Evolutionary conservation across 768 basidiomycete species (phyloP), one percentile per base, ranked within the genome.

Genomic region (Mycena crocata): DNA sequence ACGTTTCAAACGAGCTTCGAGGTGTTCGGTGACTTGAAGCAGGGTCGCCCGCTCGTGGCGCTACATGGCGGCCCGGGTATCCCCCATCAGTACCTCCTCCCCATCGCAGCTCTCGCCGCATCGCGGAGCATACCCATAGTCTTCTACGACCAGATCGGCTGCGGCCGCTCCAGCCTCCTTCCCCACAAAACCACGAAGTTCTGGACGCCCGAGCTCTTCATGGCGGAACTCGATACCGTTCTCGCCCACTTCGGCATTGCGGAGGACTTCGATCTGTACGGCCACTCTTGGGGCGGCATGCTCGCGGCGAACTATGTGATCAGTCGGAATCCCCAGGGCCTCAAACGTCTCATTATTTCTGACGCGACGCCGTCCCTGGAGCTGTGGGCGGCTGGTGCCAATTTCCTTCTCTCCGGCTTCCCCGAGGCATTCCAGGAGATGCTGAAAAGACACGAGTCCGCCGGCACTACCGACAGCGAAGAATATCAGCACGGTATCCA

Each of bases 211-310:
- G 71, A 82, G 46, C 77, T 88, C 13, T 87, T 86, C 76, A 74
- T 85, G 68, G 77, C 81, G 57, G 82, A 88, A 72, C 81, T 87
- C 24, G 76, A 82, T 31, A 82, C 79, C 72, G 69, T 88, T 12
- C 63, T 88, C 42, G 37, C 64, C 17, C 76, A 85, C 69, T 75
- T 87, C 57, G 78, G 72, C 9, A 82, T 87, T 57, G 66, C 69
- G 17, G 75, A 72, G 49, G 73, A 82, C 45, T 89, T 80, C 66
- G 75, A 82, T 62, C 55, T 88, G 9, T 64, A 84, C 14, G 88
- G 85, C 4, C 85, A 89, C 31, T 86, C 85, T 17, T 69, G 84
- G 84, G 85, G 85, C 21, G 84, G 80, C 21, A 85, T 84, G 80
- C 72, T 86, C 15, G 83, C 74, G 0, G 70, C 77, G 2, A 64